phyloP scores from a whole-genome alignment of 257 asterid genomes.

The Plectranthus barbatus region DNA sequence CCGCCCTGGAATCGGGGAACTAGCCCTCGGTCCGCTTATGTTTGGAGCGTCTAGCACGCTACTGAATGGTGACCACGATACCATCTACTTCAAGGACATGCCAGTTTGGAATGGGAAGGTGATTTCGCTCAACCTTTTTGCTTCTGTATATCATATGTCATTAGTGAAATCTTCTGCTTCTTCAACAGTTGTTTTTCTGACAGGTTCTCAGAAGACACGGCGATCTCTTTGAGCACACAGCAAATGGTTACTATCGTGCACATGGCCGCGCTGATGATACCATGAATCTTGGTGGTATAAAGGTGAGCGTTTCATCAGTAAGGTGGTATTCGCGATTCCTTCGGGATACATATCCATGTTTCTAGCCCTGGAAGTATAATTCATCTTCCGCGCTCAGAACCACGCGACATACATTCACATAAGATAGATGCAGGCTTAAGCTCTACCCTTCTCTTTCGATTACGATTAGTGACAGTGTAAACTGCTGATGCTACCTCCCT shows the following conservation, averaged over 20 bases:
- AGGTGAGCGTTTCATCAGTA: conserved; percentile 35
- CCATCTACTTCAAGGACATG: conserved; percentile 81
- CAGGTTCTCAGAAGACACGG: conserved; percentile 96
- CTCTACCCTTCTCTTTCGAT: not conserved
- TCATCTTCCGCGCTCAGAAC: not conserved
- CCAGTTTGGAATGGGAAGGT: conserved; percentile 93
- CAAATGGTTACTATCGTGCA: conserved; percentile 76
- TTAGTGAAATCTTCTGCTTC: not conserved
- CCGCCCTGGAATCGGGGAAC: conserved; percentile 72
- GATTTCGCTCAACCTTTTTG: not conserved
- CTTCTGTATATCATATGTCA: not conserved
- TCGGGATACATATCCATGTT: not conserved
- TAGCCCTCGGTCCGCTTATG: conserved; percentile 81
- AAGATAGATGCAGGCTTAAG: not conserved
- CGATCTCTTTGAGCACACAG: conserved; percentile 81
- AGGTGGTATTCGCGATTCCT: not conserved
- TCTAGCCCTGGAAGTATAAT: not conserved
- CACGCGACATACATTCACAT: not conserved
- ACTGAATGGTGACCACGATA: conserved; percentile 79
- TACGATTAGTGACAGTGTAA: not conserved
- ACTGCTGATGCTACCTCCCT: not conserved
- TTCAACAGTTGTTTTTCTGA: conserved; percentile 5
- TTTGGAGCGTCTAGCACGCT: conserved; percentile 86
- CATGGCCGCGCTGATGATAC: conserved; percentile 99
- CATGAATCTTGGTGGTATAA: conserved; percentile 97